These are phyloP conservation scores for Aspergillus fijiensis DNA, from an alignment of 2,329 filamentous ascomycete species.

Conservation along the genomic window DNA sequence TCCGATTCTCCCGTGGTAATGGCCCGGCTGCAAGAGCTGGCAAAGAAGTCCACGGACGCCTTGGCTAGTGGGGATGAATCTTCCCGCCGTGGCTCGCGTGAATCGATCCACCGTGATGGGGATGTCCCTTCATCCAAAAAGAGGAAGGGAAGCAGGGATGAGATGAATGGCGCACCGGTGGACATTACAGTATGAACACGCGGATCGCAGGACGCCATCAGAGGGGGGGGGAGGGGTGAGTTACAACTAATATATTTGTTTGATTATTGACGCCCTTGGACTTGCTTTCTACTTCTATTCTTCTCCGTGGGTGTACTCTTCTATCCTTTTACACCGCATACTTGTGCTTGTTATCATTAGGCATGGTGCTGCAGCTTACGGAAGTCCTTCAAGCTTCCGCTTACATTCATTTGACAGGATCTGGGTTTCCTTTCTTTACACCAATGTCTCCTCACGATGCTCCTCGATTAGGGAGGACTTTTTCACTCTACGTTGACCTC, in stretches of 20 bases:
- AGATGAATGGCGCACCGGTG: background rate
- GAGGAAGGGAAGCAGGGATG: background rate
- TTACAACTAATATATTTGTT: background rate
- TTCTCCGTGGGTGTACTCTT: background rate
- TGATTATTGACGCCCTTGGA: background rate
- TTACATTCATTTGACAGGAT: background rate
- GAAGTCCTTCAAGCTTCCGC: background rate
- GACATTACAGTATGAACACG: background rate
- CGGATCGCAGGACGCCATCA: background rate
- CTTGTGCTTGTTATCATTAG: constrained; percentile 8
- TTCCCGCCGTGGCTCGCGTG: constrained; percentile 16
- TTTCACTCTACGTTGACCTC: background rate
- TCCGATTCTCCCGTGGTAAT: constrained; percentile 48
- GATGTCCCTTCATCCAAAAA: constrained; percentile 2
- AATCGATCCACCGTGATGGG: constrained; percentile 14
- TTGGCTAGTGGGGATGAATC: constrained; percentile 11
- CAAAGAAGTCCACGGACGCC: constrained; percentile 29
- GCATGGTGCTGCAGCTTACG: constrained; percentile 6
- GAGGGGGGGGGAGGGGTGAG: background rate
- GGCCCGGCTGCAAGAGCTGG: constrained; percentile 42
- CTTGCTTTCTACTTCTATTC: background rate
- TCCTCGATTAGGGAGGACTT: background rate
- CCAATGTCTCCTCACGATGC: background rate
- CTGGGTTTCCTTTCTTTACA: background rate
- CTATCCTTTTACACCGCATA: constrained; percentile 1